These are phyloP conservation scores for Suillus hirtellus DNA, from an alignment of 768 basidiomycete genomes.

Conservation along the genomic window DNA sequence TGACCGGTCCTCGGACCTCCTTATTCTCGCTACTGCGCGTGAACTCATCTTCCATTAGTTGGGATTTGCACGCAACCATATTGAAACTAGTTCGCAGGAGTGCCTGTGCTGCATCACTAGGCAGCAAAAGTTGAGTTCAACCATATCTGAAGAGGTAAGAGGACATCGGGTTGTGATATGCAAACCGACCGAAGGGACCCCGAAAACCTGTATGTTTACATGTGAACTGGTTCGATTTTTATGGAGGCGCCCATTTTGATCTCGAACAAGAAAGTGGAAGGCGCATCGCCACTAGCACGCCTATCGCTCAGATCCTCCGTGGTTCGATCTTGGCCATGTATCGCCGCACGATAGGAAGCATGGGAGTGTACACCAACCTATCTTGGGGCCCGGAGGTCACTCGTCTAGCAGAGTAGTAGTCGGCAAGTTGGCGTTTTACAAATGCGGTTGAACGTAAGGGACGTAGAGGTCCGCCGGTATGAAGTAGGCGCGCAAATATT, in stretches of 20 bases:
- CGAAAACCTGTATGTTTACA: slow-evolving; percentile 16
- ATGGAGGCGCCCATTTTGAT: slow-evolving; percentile 1
- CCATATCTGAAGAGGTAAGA: slow-evolving; percentile 18
- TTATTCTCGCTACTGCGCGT: slow-evolving; percentile 4
- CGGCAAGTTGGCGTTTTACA: not conserved
- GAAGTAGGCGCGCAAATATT: not conserved
- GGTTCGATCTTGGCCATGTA: slow-evolving; percentile 13
- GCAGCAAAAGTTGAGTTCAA: slow-evolving; percentile 1
- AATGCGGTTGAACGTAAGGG: not conserved
- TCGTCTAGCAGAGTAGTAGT: not conserved
- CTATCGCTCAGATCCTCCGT: slow-evolving; percentile 16
- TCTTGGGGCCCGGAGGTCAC: not conserved
- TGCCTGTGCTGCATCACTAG: slow-evolving; percentile 4
- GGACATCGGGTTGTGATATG: slow-evolving; percentile 3
- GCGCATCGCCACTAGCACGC: slow-evolving; percentile 14
- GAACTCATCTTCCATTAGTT: slow-evolving; percentile 8
- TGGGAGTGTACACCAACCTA: not conserved
- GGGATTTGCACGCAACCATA: slow-evolving; percentile 12
- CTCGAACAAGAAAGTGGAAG: not conserved
- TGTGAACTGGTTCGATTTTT: slow-evolving; percentile 25
- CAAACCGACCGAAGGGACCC: slow-evolving; percentile 22
- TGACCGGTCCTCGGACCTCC: slow-evolving; percentile 25
- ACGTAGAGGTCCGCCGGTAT: too few relatives aligned
- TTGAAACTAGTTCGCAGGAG: not conserved
- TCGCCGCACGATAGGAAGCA: slow-evolving; percentile 2